Evolutionary conservation across 192 early-diverging fungal species (phyloP), one percentile per base, ranked within the genome.

Genomic region (Thoreauomyces humboldtii): DNA sequence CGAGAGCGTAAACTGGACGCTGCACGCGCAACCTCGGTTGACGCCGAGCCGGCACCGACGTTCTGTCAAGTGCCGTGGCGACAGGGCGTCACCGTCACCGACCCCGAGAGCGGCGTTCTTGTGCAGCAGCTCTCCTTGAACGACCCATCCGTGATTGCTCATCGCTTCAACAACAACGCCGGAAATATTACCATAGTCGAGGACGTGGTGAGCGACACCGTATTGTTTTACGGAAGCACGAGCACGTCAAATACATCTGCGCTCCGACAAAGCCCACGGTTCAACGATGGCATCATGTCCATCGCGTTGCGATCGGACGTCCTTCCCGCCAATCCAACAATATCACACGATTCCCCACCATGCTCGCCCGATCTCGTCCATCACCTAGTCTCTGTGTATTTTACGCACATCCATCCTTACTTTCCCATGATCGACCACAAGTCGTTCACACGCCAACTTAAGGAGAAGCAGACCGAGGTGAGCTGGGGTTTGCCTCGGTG

Each of bases 391-490:
- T 61, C 67, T 19, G 46, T 79, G 21, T 81, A 81, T 47, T 81
- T 81, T 56, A 57, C 71, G 6, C 79, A 81, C 61, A 56, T 79
- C 9, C 79, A 81, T 51, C 76, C 79, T 4, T 78, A 75, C 48
- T 75, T 78, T 34, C 79, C 79, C 0, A 78, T 81, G 75, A 60
- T 81, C 37, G 63, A 78, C 55, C 63, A 65, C 21, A 34, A 12
- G 37, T 19, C 44, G 3, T 81, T 81, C 45, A 58, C 71, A 19
- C 67, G 72, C n/a, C 77, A 76, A 41, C 63, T 80, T 4, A 72
- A 75, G 34, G 68, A 73, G 28, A 65, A 69, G 37, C 64, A 71
- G 34, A 75, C 78, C 22, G 78, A 78, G 50, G 69, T 73, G 12
- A 34, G 67, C 25, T 46, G n/a, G n/a, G n/a, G n/a, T n/a, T n/a